These are phyloP conservation scores for Crithidia mellificae DNA, from an alignment of 208 protist genomes.

Conservation along the genomic window DNA sequence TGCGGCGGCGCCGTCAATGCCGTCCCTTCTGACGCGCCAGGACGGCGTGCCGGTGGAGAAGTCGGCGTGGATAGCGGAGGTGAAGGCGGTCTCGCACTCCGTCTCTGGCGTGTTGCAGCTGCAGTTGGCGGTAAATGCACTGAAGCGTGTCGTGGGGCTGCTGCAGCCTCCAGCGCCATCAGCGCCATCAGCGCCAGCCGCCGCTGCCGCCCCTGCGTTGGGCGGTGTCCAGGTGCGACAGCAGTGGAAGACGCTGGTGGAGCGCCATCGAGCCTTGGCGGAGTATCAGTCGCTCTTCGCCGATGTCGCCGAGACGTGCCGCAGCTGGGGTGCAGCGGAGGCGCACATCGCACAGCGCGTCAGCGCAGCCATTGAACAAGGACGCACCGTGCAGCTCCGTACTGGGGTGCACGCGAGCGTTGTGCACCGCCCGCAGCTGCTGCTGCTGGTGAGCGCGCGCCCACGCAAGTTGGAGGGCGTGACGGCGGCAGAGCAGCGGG, in stretches of 20 bases:
- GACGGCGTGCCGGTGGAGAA: constrained; percentile 24
- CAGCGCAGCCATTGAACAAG: constrained; percentile 25
- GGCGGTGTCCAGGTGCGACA: not conserved
- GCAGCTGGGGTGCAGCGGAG: constrained; percentile 25
- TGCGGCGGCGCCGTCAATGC: constrained; percentile 21
- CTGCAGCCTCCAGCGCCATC: not conserved
- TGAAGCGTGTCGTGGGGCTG: constrained; percentile 35
- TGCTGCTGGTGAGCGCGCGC: constrained; percentile 14
- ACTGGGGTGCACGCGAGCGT: constrained; percentile 66
- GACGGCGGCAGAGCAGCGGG: constrained; percentile 23
- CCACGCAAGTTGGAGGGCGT: constrained; percentile 19
- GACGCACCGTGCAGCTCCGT: constrained; percentile 54
- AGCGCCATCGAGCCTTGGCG: constrained; percentile 26
- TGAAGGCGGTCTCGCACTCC: constrained; percentile 24
- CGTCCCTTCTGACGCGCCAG: constrained; percentile 22
- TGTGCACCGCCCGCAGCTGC: constrained; percentile 39
- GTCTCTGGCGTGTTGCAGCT: constrained; percentile 46
- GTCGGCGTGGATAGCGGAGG: constrained; percentile 42
- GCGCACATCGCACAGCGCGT: constrained; percentile 33
- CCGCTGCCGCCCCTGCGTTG: not conserved
- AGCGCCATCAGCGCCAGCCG: not conserved
- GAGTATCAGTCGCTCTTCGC: constrained; percentile 34
- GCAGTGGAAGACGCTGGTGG: constrained; percentile 28
- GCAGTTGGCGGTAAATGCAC: constrained; percentile 30
- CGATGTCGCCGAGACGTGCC: constrained; percentile 24